phyloP scores from a whole-genome alignment of 73 alveolate genomes.

The Chromera velia region DNA sequence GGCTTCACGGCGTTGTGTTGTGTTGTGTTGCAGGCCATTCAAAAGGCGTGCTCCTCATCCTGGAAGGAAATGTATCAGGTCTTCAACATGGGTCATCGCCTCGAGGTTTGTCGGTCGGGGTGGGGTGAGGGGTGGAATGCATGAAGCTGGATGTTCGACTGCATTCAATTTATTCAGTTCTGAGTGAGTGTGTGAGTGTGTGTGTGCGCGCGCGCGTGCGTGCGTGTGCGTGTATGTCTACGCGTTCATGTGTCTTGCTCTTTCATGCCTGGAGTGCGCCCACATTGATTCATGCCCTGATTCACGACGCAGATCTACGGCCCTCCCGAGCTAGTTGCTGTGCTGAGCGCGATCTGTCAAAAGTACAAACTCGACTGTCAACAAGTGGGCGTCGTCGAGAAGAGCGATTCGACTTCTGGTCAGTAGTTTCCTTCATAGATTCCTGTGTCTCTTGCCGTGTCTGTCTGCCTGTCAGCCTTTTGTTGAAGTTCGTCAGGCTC shows the following conservation, averaged over 20 bases:
- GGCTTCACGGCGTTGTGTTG: too few species aligned
- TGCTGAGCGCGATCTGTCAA: too few species aligned
- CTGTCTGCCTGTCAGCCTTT: too few species aligned
- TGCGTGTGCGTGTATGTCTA: not conserved
- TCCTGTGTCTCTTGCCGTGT: too few species aligned
- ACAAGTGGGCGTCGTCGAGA: too few species aligned
- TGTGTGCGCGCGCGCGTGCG: not conserved
- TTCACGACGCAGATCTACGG: not conserved
- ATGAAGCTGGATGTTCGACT: too few species aligned
- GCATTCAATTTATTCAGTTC: not conserved
- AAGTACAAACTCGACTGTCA: too few species aligned
- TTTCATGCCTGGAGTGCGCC: not conserved
- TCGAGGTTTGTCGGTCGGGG: not conserved
- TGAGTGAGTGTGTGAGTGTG: not conserved
- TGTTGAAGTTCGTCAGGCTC: too few species aligned
- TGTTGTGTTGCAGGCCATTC: conserved; percentile 15
- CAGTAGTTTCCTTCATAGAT: too few species aligned
- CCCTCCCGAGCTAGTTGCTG: too few species aligned
- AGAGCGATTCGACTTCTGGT: too few species aligned
- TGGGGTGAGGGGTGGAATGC: not conserved
- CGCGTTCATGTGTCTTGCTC: not conserved
- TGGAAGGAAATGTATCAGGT: conserved; percentile 50
- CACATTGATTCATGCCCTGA: not conserved
- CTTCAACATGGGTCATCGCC: conserved; percentile 45
- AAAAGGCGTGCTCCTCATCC: conserved; percentile 22